Conservation (phyloP, 2,329 filamentous ascomycete genomes). For the Sphaerulina vaccinii region DNA sequence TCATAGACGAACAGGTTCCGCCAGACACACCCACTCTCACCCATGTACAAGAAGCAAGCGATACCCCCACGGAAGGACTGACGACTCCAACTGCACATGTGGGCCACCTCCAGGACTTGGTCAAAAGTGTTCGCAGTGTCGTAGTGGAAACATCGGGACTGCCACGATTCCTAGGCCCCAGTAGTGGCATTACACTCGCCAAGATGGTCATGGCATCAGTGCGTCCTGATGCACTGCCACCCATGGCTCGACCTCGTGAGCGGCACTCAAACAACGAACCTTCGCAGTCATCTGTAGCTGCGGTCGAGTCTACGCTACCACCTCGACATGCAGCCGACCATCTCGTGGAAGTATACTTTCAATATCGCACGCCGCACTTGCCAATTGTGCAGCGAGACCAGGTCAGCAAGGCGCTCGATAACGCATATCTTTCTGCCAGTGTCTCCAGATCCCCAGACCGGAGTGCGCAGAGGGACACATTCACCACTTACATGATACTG, state of each 20-base stretch:
- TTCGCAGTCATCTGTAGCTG: neutral
- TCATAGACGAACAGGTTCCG: neutral
- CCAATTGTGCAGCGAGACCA: constrained; percentile 34
- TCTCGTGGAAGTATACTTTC: constrained; percentile 38
- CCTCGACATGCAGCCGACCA: constrained; percentile 38
- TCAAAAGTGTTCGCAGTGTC: neutral
- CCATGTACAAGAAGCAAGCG: neutral
- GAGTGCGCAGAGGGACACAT: constrained; percentile 29
- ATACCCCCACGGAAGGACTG: neutral
- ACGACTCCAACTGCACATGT: neutral
- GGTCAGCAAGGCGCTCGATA: constrained; percentile 13
- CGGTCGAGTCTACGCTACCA: constrained; percentile 32
- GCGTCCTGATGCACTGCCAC: constrained; percentile 15
- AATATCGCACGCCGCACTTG: constrained; percentile 38
- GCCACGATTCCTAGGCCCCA: constrained; percentile 37
- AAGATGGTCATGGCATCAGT: constrained; percentile 39
- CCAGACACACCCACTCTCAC: neutral
- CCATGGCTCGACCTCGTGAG: neutral
- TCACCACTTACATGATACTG: constrained; percentile 38
- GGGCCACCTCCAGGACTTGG: neutral
- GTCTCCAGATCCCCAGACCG: neutral
- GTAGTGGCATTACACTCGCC: constrained; percentile 38
- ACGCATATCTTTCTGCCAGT: neutral
- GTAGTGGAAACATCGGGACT: constrained; percentile 19
- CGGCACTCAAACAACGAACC: neutral